Evolutionary conservation across 169 alveolate species (phyloP), one percentile per base, ranked within the genome.

Genomic region (Plasmodium knowlesi): DNA sequence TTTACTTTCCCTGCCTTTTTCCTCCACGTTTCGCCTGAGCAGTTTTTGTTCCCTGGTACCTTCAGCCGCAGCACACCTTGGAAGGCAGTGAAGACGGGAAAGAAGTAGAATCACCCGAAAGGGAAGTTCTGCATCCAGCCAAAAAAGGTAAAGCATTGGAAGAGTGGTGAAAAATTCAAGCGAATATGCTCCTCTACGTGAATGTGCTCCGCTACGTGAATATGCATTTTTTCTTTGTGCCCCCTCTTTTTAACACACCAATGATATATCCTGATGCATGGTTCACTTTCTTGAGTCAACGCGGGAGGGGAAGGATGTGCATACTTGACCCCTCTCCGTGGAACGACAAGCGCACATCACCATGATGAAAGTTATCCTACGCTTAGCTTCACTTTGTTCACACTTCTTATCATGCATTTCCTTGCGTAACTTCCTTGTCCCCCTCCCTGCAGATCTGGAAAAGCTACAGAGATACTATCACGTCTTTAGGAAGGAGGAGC

Each of bases 11-110:
- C 34, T 25, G 53, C 14, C 53, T 39, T 94, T 57, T 76, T 67
- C 10, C 82, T 83, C 67, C 54, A 0, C 43, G 39, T 32, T 1
- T 1, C 30, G 41, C 76, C 76, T 50, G 61, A 22, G 37, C 85
- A 91, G 96, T 94, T 80, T 98, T 97, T 85, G 98, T 98, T 19
- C 98, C 98, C 46, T 98, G 98, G 98, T 98, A 98, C 93, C 95
- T 97, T 76, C 97, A 97, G 80, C 95, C 95, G 73, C 96, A 95
- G 80, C 98, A 93, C 93, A 98, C 96, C 22, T 92, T 88, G 16
- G 96, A 93, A 73, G 3, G 86, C 76, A 79, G 84, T 82, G 10
- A 80, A 71, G 43, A 78, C 57, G 78, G 70, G 82, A 41, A 28
- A 37, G 53, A 53, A 93, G 92, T 84, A 43, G 70, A 92, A 37